These are phyloP conservation scores for Colletotrichum ledebouriae DNA, from an alignment of 2,329 filamentous ascomycete species.

Conservation along the genomic window DNA sequence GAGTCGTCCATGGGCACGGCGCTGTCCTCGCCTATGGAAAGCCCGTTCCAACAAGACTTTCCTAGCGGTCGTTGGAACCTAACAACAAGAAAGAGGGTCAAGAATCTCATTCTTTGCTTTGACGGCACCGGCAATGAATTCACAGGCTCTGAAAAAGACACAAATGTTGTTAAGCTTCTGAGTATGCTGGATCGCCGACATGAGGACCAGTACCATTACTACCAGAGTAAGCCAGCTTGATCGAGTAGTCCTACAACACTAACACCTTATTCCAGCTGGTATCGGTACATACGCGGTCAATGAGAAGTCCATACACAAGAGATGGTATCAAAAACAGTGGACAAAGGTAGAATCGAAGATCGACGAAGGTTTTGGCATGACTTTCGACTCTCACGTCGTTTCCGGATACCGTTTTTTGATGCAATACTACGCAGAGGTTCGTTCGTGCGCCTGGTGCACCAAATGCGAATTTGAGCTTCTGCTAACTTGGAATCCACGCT, in stretches of 20 bases:
- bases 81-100: slow-evolving; percentile 30
- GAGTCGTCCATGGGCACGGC: background rate
- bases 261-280: slow-evolving; percentile 50
- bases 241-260: background rate
- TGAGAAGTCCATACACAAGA: slow-evolving; percentile 56
- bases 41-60: background rate
- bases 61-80: background rate
- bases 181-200: slow-evolving; percentile 60
- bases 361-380: slow-evolving; percentile 59
- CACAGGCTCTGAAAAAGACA: slow-evolving; percentile 61
- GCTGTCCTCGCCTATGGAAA: background rate
- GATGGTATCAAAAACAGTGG: slow-evolving; percentile 48
- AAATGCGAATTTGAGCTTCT: background rate
- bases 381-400: slow-evolving; percentile 65
- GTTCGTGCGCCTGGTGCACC: slow-evolving; percentile 42
- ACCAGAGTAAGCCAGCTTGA: slow-evolving; percentile 56
- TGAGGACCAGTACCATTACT: slow-evolving; percentile 62
- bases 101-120: slow-evolving; percentile 62
- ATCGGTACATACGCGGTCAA: slow-evolving; percentile 64
- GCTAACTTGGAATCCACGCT: background rate
- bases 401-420: slow-evolving; percentile 68
- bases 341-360: slow-evolving; percentile 54
- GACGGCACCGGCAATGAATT: slow-evolving; percentile 64
- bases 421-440: slow-evolving; percentile 61
- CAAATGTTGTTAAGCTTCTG: slow-evolving; percentile 67